Evolutionary conservation across 2,329 filamentous ascomycete species (phyloP).

Genomic region (Aureobasidium leucospermi): DNA sequence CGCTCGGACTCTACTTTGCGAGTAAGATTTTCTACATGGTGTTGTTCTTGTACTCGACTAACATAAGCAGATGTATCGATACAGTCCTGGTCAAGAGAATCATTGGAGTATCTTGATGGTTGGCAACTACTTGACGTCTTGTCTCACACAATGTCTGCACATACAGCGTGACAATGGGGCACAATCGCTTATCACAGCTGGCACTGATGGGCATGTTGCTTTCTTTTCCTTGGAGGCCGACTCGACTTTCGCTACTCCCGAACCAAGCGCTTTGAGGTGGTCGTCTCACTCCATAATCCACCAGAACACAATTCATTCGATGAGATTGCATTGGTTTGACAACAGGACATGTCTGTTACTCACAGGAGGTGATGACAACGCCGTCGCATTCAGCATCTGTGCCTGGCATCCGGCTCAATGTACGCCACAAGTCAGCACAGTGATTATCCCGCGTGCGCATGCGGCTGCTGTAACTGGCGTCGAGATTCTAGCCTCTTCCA

Average conservation of each 20-base stretch:
- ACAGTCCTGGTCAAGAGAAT: conserved; percentile 20
- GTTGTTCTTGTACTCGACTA: not conserved
- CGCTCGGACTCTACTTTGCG: conserved; percentile 80
- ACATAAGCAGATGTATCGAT: conserved; percentile 37
- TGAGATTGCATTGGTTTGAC: conserved; percentile 30
- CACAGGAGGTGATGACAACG: conserved; percentile 85
- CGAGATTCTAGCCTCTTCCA: conserved; percentile 32
- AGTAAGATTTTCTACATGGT: conserved; percentile 26
- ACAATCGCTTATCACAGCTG: conserved; percentile 53
- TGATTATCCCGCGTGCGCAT: conserved; percentile 54
- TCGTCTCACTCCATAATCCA: conserved; percentile 50
- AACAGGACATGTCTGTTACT: conserved; percentile 46
- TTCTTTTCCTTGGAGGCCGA: conserved; percentile 41
- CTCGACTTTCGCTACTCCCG: not conserved
- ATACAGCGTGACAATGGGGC: conserved; percentile 7
- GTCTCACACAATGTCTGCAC: conserved; percentile 57
- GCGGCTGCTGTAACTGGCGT: conserved; percentile 60
- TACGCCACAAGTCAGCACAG: conserved; percentile 18
- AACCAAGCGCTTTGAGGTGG: conserved; percentile 25
- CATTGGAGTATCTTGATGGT: conserved; percentile 19
- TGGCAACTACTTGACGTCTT: conserved; percentile 46
- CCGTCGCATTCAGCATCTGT: conserved; percentile 51
- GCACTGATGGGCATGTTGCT: conserved; percentile 72
- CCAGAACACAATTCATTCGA: conserved; percentile 69
- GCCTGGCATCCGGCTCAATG: not conserved